A percentile compares a stretch with the other conserved stretches of the same genome.
Conservation (phyloP, 345 rosid genomes). For the Citrus reticulata region DNA sequence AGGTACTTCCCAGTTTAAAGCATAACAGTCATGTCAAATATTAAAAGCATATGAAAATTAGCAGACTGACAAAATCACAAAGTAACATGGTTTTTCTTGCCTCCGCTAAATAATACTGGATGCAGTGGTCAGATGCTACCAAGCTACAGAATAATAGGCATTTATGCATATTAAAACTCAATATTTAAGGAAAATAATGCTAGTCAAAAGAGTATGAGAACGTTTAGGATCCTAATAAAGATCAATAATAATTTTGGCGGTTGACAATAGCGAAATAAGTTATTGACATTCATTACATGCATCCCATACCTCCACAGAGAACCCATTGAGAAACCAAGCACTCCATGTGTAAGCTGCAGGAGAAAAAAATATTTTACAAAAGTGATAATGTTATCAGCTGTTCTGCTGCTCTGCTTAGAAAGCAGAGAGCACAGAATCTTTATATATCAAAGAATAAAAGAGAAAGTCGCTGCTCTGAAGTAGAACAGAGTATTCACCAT, state of each 20-base stretch:
- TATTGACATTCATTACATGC: neutral
- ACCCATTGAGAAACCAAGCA: slow-evolving; percentile 82
- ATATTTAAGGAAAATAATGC: neutral
- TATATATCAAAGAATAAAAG: neutral
- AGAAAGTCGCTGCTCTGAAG: neutral
- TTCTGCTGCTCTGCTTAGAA: neutral
- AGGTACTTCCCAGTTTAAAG: neutral
- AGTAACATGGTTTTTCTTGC: neutral
- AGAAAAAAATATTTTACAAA: slow-evolving; percentile 11
- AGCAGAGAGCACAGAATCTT: neutral
- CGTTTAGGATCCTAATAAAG: neutral
- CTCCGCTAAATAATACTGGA: neutral
- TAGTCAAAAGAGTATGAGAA: neutral
- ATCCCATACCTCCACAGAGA: slow-evolving; percentile 74
- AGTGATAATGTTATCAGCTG: neutral
- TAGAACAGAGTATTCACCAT: neutral
- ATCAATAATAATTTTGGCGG: neutral
- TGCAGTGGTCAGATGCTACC: neutral
- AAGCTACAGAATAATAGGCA: neutral
- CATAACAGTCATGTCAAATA: neutral
- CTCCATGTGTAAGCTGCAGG: slow-evolving; percentile 78
- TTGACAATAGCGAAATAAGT: neutral
- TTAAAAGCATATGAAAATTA: neutral
- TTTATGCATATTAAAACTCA: neutral
- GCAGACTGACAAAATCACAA: neutral